Percentiles rank a stretch among this genome's conserved stretches.
Conservation (phyloP, 1,139 yeast genomes). For the Protomyces lactucae-debilis region DNA sequence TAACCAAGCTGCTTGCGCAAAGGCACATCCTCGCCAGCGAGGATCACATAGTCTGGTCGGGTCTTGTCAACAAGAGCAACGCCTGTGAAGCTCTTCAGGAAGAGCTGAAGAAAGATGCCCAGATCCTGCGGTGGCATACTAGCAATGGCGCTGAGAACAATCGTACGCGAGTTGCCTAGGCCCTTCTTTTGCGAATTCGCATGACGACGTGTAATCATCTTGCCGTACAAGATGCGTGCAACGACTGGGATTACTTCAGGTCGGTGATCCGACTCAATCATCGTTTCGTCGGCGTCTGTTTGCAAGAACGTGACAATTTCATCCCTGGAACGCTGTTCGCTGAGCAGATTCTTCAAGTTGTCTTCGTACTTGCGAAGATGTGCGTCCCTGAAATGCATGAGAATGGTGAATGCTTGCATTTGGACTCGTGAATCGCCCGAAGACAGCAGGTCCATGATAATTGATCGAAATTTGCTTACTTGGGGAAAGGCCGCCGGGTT, state of each 20-base stretch:
- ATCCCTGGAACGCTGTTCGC: slow-evolving; percentile 79
- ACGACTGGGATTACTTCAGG: slow-evolving; percentile 62
- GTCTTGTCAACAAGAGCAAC: slow-evolving; percentile 41
- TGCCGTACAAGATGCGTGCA: slow-evolving; percentile 75
- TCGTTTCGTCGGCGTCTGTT: slow-evolving; percentile 45
- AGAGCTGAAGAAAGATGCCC: slow-evolving; percentile 56
- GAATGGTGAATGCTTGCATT: slow-evolving; percentile 63
- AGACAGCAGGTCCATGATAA: slow-evolving; percentile 55
- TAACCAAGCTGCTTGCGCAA: slow-evolving; percentile 66
- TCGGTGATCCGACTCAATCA: slow-evolving; percentile 59
- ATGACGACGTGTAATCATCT: slow-evolving; percentile 45
- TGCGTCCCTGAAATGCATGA: slow-evolving; percentile 62
- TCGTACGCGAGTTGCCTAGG: slow-evolving; percentile 67
- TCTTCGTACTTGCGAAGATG: slow-evolving; percentile 64
- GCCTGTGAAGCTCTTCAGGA: slow-evolving; percentile 51
- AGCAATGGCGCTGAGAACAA: slow-evolving; percentile 68
- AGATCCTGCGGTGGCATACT: slow-evolving; percentile 55
- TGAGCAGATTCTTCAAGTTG: slow-evolving; percentile 66
- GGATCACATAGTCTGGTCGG: slow-evolving; percentile 2
- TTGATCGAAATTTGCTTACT: slow-evolving; percentile 51
- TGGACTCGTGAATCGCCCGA: slow-evolving; percentile 63
- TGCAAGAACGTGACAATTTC: slow-evolving; percentile 65
- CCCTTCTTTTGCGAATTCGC: slow-evolving; percentile 49
- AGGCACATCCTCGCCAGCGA: slow-evolving; percentile 19
- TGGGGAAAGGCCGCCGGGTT: slow-evolving; percentile 52